Percentiles rank a stretch among this genome's conserved stretches.
Evolutionary conservation across 2,329 filamentous ascomycete species (phyloP).

Genomic region (Didymella pinodella): DNA sequence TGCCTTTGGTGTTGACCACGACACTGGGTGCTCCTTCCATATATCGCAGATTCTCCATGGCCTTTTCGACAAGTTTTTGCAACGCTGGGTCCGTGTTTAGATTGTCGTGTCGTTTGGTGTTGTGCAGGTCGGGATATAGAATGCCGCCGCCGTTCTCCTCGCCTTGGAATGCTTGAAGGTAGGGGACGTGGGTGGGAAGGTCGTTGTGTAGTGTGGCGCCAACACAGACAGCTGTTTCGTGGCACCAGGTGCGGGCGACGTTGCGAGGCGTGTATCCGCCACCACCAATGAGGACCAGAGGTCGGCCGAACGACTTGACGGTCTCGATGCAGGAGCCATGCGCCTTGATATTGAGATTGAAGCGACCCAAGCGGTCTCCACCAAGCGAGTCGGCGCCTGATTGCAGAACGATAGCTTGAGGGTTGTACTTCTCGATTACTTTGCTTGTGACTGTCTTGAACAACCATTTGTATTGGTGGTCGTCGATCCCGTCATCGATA

Average conservation of each 20-base stretch:
- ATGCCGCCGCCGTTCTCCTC: constrained; percentile 74
- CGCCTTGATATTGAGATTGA: constrained; percentile 95
- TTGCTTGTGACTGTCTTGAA: constrained; percentile 83
- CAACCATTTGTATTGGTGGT: constrained; percentile 84
- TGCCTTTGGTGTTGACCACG: constrained; percentile 76
- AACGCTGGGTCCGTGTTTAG: constrained; percentile 80
- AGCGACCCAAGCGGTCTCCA: constrained; percentile 90
- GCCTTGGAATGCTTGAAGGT: constrained; percentile 82
- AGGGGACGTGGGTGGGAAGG: constrained; percentile 82
- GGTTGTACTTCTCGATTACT: constrained; percentile 84
- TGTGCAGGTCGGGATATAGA: constrained; percentile 87
- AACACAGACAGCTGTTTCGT: constrained; percentile 92
- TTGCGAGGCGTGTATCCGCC: constrained; percentile 97
- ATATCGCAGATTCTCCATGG: constrained; percentile 86
- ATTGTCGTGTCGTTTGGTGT: constrained; percentile 75
- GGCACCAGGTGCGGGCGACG: constrained; percentile 94
- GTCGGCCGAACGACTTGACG: constrained; percentile 80
- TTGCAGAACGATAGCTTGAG: constrained; percentile 89
- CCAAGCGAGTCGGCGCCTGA: constrained; percentile 95
- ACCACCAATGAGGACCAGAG: constrained; percentile 89
- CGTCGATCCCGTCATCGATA: constrained; percentile 87
- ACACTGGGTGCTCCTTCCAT: constrained; percentile 80
- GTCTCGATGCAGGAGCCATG: constrained; percentile 91
- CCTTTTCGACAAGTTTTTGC: constrained; percentile 75
- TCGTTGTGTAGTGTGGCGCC: constrained; percentile 74